Percentiles rank a stretch among this genome's conserved stretches.
phyloP scores from a whole-genome alignment of 2,329 filamentous ascomycete species.

The Berkeleyomyces basicola region DNA sequence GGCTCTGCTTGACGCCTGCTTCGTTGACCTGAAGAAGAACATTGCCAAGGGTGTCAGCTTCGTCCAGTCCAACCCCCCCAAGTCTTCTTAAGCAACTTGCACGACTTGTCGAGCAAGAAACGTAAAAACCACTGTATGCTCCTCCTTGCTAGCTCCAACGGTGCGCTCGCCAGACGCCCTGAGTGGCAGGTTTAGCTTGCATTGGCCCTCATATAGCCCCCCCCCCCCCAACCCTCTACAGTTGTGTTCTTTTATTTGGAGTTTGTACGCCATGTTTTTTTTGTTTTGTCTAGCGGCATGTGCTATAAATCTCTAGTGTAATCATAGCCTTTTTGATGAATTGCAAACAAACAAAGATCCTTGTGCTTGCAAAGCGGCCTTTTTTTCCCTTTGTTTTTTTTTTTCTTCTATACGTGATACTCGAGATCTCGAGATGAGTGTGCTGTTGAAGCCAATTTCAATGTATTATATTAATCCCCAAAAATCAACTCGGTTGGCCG shows the following conservation, averaged over 20 bases:
- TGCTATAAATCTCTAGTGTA: slow-evolving; percentile 11
- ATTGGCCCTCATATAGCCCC: background rate
- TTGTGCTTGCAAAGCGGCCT: background rate
- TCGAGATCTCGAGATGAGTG: too few relatives aligned
- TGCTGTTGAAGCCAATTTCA: too few relatives aligned
- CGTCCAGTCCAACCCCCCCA: slow-evolving; percentile 23
- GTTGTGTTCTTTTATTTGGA: slow-evolving; percentile 6
- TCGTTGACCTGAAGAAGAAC: slow-evolving; percentile 81
- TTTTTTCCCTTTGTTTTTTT: too few relatives aligned
- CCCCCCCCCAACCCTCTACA: background rate
- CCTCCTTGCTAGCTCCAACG: background rate
- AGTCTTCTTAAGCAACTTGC: slow-evolving; percentile 9
- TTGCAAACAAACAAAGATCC: background rate
- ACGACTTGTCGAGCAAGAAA: slow-evolving; percentile 1
- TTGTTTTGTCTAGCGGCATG: slow-evolving; percentile 1
- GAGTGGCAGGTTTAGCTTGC: slow-evolving; percentile 38
- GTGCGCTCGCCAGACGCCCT: slow-evolving; percentile 19
- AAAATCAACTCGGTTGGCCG: too few relatives aligned
- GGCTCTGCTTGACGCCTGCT: slow-evolving; percentile 71
- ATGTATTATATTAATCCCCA: too few relatives aligned
- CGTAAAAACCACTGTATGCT: background rate
- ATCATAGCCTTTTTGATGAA: slow-evolving; percentile 11
- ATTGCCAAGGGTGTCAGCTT: slow-evolving; percentile 72
- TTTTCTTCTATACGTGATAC: too few relatives aligned
- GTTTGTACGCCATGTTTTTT: slow-evolving; percentile 8